phyloP scores from a whole-genome alignment of 306 rosid genomes.

The Pyrus pyrifolia region DNA sequence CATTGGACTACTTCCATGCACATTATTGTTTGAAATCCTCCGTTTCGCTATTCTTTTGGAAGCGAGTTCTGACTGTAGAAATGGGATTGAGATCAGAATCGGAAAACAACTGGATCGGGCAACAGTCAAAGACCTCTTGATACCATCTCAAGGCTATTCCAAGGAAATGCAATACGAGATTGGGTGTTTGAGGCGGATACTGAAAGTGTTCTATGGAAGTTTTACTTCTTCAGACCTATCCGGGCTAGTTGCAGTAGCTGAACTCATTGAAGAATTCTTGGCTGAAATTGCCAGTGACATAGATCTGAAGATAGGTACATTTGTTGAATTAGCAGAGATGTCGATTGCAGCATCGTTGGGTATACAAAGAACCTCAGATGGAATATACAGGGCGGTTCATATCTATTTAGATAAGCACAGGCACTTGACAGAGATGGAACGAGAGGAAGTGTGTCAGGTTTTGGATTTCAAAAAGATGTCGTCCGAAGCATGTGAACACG shows the following conservation, averaged over 20 bases:
- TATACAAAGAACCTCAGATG: conserved; percentile 31
- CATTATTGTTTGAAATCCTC: conserved; percentile 32
- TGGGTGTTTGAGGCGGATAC: conserved; percentile 31
- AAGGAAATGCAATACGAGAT: conserved; percentile 30
- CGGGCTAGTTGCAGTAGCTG: conserved; percentile 29
- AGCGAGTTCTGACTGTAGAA: conserved; percentile 28
- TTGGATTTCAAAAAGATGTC: conserved; percentile 46
- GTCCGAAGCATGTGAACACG: conserved; percentile 43
- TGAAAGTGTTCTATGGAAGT: conserved; percentile 31
- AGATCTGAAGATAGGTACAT: conserved; percentile 27
- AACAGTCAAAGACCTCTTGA: conserved; percentile 34
- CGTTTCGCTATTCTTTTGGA: conserved; percentile 21
- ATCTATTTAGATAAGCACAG: conserved; percentile 36
- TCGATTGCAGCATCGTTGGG: conserved; percentile 32
- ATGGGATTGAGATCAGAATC: conserved; percentile 38
- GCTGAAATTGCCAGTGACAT: conserved; percentile 28
- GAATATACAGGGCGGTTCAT: conserved; percentile 42
- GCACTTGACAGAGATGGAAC: conserved; percentile 37
- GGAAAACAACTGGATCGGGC: conserved; percentile 49
- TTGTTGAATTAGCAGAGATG: conserved; percentile 39
- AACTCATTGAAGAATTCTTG: conserved; percentile 41
- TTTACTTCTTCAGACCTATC: conserved; percentile 18
- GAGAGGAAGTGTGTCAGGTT: conserved; percentile 35
- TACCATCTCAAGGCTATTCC: conserved; percentile 24
- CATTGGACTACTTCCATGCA: conserved; percentile 28